These are phyloP conservation scores for Misopates orontium DNA, from an alignment of 257 asterid genomes.

Conservation along the genomic window DNA sequence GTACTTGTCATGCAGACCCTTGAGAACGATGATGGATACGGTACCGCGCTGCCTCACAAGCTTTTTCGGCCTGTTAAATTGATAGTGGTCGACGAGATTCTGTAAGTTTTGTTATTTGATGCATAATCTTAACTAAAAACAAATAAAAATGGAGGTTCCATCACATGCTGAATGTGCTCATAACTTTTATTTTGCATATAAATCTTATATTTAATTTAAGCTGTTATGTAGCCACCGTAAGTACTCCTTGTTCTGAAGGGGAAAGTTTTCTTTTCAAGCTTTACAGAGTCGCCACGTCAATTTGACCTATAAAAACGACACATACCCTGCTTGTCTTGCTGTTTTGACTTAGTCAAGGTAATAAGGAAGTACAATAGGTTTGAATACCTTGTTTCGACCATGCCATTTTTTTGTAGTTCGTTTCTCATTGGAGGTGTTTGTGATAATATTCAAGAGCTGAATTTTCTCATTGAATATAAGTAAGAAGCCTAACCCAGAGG, in stretches of 20 bases:
- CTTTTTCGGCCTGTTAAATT: slow-evolving; percentile 66
- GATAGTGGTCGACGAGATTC: slow-evolving; percentile 50
- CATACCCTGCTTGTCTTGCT: background rate
- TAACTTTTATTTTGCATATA: background rate
- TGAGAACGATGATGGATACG: slow-evolving; percentile 35
- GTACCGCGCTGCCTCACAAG: slow-evolving; percentile 52
- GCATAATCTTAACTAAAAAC: background rate
- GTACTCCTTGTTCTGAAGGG: background rate
- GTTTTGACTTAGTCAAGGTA: background rate
- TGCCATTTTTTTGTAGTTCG: background rate
- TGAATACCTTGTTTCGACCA: background rate
- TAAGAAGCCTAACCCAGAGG: background rate
- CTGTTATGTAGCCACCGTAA: background rate
- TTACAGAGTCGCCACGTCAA: background rate
- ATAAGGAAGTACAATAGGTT: background rate
- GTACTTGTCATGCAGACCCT: slow-evolving; percentile 37
- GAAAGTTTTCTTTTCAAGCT: background rate
- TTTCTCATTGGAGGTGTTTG: background rate
- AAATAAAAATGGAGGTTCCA: background rate
- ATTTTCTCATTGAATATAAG: background rate
- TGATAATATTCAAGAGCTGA: background rate
- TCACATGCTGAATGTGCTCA: background rate
- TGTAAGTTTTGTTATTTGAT: slow-evolving; percentile 45
- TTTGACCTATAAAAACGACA: background rate
- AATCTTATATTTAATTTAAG: background rate